Base-by-base conservation (phyloP, 495 filamentous ascomycete species). In the Xylaria bambusicola region DNA sequence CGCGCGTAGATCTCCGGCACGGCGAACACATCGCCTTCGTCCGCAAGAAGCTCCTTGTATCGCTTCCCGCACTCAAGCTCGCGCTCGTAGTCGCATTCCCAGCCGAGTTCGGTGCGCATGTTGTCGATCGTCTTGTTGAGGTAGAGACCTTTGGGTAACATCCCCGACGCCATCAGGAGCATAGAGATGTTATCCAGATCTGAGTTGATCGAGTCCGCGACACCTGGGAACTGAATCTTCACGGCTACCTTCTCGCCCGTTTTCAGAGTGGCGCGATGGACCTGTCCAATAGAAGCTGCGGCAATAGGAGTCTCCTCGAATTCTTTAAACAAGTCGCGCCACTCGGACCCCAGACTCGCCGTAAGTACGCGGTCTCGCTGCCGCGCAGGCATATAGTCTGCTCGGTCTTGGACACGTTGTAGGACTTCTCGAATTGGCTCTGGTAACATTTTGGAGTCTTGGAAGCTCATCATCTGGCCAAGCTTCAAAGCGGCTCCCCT, bases 121-220 rank as follows among this genome's bases (percentile, higher is more conserved):
- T 98, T 98, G 47, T 89, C 92, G 68, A 98, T 98, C 5, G 95
- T 98, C 68, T 95, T 97, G 73, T 98, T 88, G 7, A 98, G 87
- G 70, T 90, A 98, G 2, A 98, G 80, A 4, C 94, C 94, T 64
- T 90, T 93, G 0, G 94, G 95, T 17, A 98, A 79, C 29, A 98
- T 81, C 29, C 88, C 84, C 12, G 92, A 94, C 26, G 94, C 94
- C 8, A 89, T 93, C 6, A 98, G 85, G 5, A 98, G 84, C 56
- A 98, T 80, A 9, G 89, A 88, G 29, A 98, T 82, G 63, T 98
- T 98, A 73, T 88, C 92, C 1, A 98, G 82, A 66, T 98, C 94
- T 6, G 93, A 97, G 72, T 94, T 90, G 62, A 98, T 98, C 7
- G 91, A 96, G 68, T 89, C 86, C 2, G 93, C 89, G 0, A 98